These are phyloP conservation scores for Aspergillus hancockii DNA, from an alignment of 495 filamentous ascomycete genomes.

Conservation along the genomic window DNA sequence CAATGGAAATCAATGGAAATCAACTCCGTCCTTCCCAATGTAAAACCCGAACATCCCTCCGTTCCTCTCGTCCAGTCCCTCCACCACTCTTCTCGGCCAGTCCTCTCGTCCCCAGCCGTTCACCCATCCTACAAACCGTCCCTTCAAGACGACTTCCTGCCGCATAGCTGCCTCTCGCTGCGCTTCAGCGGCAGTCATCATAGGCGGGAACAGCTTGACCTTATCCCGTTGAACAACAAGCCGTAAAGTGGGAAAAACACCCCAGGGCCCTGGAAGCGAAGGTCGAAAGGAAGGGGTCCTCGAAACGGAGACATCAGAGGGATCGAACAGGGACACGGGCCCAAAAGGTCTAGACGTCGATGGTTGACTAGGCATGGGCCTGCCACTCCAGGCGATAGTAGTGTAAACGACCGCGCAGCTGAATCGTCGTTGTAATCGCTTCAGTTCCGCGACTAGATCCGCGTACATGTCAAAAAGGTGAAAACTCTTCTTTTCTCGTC, in stretches of 20 bases:
- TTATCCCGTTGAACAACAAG: constrained; percentile 46
- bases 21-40: constrained; percentile 12
- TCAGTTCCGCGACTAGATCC: constrained; percentile 35
- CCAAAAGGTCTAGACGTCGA: constrained; percentile 8
- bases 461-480: constrained; percentile 37
- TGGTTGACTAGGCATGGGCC: constrained; percentile 8
- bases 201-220: constrained; percentile 54
- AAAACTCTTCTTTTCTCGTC: constrained; percentile 32
- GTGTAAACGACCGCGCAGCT: constrained; percentile 45
- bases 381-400: constrained; percentile 27
- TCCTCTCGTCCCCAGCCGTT: constrained; percentile 48
- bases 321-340: constrained; percentile 20
- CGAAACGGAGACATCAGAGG: constrained; percentile 26
- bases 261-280: constrained; percentile 50
- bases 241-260: constrained; percentile 43
- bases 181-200: constrained; percentile 57
- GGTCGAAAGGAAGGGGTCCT: constrained; percentile 39
- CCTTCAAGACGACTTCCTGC: constrained; percentile 39
- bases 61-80: constrained; percentile 30
- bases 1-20: constrained; percentile 7
- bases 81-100: constrained; percentile 41
- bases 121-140: constrained; percentile 45
- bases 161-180: constrained; percentile 49
- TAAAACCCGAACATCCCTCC: constrained; percentile 34
- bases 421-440: constrained; percentile 37